Conservation (phyloP, 192 early-diverging fungal genomes). For the Coemansia sp. region DNA sequence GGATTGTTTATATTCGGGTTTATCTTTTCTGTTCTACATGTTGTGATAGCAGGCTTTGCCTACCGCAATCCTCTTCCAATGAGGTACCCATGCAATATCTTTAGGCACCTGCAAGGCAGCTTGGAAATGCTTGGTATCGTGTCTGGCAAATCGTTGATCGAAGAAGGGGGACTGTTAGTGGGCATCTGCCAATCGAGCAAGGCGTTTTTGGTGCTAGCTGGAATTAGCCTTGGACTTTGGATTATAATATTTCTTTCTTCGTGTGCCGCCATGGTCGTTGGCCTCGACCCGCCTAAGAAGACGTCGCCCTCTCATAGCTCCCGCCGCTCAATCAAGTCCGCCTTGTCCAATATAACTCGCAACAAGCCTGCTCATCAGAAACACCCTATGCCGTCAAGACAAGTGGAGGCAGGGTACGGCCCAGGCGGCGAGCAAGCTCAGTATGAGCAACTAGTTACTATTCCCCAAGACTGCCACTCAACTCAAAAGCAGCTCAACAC, state of each 20-base stretch:
- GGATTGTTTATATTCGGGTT: constrained; percentile 25
- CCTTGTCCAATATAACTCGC: not conserved
- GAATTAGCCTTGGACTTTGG: constrained; percentile 37
- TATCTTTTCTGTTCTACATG: constrained; percentile 32
- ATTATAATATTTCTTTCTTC: constrained; percentile 28
- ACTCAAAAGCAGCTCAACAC: too few relatives aligned
- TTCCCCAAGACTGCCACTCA: too few relatives aligned
- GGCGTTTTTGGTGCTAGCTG: constrained; percentile 35
- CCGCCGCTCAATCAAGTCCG: constrained; percentile 7
- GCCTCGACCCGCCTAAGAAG: constrained; percentile 19
- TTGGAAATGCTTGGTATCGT: constrained; percentile 29
- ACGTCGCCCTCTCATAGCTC: constrained; percentile 1
- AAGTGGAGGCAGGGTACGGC: not conserved
- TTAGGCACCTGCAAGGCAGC: constrained; percentile 23
- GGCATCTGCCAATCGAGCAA: constrained; percentile 47
- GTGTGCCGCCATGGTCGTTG: constrained; percentile 28
- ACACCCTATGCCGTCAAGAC: not conserved
- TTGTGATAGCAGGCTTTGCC: constrained; percentile 40
- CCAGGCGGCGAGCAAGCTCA: too few relatives aligned
- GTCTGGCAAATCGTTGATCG: constrained; percentile 34
- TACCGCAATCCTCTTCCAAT: constrained; percentile 44
- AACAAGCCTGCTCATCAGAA: not conserved
- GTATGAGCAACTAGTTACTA: too few relatives aligned
- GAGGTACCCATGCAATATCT: constrained; percentile 42
- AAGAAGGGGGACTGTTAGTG: constrained; percentile 38